Conservation (phyloP, 768 basidiomycete genomes). For the Trametes sanguinea region DNA sequence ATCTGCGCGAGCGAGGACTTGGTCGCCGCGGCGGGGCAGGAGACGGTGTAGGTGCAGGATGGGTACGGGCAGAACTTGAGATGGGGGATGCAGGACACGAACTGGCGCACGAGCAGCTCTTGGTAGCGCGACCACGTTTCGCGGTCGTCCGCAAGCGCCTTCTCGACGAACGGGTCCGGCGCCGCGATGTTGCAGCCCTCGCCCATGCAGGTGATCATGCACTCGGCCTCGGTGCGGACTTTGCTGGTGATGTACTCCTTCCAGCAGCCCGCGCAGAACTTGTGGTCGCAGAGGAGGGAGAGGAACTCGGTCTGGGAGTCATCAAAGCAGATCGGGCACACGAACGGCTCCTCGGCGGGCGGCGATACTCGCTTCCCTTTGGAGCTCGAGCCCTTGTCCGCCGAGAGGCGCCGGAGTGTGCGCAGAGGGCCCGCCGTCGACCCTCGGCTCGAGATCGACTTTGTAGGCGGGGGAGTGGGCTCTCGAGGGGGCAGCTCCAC, state of each 20-base stretch:
- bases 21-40: slow-evolving; percentile 79
- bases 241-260: slow-evolving; percentile 75
- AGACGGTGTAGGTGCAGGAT: slow-evolving; percentile 91
- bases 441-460: slow-evolving; percentile 37
- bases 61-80: slow-evolving; percentile 97
- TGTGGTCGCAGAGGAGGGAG: slow-evolving; percentile 79
- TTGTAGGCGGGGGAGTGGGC: slow-evolving; percentile 29
- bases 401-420: slow-evolving; percentile 29
- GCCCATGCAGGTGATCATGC: slow-evolving; percentile 75
- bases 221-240: slow-evolving; percentile 80
- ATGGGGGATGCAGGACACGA: slow-evolving; percentile 78
- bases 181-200: slow-evolving; percentile 69
- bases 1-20: slow-evolving; percentile 72
- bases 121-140: slow-evolving; percentile 72
- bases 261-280: slow-evolving; percentile 88
- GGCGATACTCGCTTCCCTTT: slow-evolving; percentile 33
- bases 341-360: slow-evolving; percentile 52
- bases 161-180: slow-evolving; percentile 61
- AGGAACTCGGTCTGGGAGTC: slow-evolving; percentile 64
- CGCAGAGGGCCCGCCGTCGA: slow-evolving; percentile 34
- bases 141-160: slow-evolving; percentile 56
- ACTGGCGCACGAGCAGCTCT: slow-evolving; percentile 86
- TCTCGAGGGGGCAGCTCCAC: slow-evolving; percentile 48
- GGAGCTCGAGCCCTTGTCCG: slow-evolving; percentile 28
- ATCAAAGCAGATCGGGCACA: slow-evolving; percentile 94